These are phyloP conservation scores for Aspergillus sp. DNA, from an alignment of 2,329 filamentous ascomycete species.

Conservation along the genomic window DNA sequence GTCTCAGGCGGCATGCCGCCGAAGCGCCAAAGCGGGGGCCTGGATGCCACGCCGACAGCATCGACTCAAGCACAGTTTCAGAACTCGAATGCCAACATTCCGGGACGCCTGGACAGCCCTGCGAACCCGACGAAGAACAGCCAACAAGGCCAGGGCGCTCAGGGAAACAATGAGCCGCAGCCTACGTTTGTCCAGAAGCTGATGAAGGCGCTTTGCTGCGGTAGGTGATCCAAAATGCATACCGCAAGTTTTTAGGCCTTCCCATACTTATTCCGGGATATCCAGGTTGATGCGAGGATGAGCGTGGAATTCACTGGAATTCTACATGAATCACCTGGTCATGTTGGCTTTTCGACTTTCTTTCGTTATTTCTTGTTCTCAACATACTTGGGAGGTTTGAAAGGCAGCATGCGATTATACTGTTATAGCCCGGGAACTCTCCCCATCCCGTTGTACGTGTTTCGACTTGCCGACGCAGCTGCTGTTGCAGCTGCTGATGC, in stretches of 20 bases:
- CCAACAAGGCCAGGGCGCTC: slow-evolving; percentile 58
- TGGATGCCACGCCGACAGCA: slow-evolving; percentile 79
- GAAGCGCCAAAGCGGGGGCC: slow-evolving; percentile 68
- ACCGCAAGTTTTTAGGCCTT: slow-evolving; percentile 9
- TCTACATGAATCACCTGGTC: slow-evolving; percentile 23
- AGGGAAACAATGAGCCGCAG: slow-evolving; percentile 66
- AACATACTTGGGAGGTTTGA: slow-evolving; percentile 18
- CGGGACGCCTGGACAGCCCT: slow-evolving; percentile 60
- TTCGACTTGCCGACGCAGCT: slow-evolving; percentile 17
- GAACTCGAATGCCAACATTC: slow-evolving; percentile 87
- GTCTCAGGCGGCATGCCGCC: slow-evolving; percentile 70
- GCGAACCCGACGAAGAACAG: slow-evolving; percentile 61
- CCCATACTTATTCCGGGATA: slow-evolving; percentile 26
- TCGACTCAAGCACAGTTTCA: slow-evolving; percentile 97
- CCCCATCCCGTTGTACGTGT: slow-evolving; percentile 18
- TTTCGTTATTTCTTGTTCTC: slow-evolving; percentile 22
- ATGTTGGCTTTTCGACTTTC: slow-evolving; percentile 22
- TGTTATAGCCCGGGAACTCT: slow-evolving; percentile 17
- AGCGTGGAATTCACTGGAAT: slow-evolving; percentile 23
- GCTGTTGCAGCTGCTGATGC: slow-evolving; percentile 10
- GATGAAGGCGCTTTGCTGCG: slow-evolving; percentile 90
- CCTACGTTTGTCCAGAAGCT: slow-evolving; percentile 86
- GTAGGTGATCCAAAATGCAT: slow-evolving; percentile 48
- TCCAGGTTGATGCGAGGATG: slow-evolving; percentile 37
- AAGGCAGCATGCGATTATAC: slow-evolving; percentile 22